phyloP scores from a whole-genome alignment of 2,329 filamentous ascomycete species.

The Waltergamsia citrina region DNA sequence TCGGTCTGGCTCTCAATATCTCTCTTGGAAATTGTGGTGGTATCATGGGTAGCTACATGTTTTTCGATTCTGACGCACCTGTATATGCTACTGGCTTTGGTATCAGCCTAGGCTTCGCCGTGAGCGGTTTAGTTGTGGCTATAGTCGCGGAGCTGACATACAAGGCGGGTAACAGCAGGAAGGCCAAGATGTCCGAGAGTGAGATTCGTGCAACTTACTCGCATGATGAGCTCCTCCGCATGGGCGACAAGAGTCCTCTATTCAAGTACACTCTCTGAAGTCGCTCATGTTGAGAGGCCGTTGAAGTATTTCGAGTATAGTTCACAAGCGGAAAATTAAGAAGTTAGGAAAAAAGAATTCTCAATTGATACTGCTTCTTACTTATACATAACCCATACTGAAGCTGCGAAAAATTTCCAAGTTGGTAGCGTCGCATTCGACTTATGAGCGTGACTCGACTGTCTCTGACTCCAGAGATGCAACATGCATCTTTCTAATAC shows the following conservation, averaged over 20 bases:
- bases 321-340: too few species aligned
- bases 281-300: too few species aligned
- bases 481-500: too few species aligned
- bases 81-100: slow-evolving; percentile 20
- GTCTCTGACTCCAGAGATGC: too few species aligned
- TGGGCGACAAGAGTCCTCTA: slow-evolving; percentile 11
- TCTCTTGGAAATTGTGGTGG: slow-evolving; percentile 49
- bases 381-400: too few species aligned
- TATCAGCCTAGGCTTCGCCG: slow-evolving; percentile 15
- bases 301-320: too few species aligned
- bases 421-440: too few species aligned
- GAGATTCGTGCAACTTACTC: slow-evolving; percentile 9
- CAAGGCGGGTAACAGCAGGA: slow-evolving; percentile 11
- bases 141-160: slow-evolving; percentile 15
- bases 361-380: too few species aligned
- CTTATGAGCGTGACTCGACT: too few species aligned
- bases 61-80: slow-evolving; percentile 8
- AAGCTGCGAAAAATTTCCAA: too few species aligned
- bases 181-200: slow-evolving; percentile 11
- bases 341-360: too few species aligned
- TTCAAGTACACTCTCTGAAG: slow-evolving; percentile 9
- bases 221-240: slow-evolving; percentile 8
- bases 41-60: slow-evolving; percentile 12
- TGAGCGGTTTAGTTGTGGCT: slow-evolving; percentile 10
- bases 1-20: slow-evolving; percentile 56